Conservation (phyloP, 2,329 filamentous ascomycete genomes). For the Venturia carpophila region DNA sequence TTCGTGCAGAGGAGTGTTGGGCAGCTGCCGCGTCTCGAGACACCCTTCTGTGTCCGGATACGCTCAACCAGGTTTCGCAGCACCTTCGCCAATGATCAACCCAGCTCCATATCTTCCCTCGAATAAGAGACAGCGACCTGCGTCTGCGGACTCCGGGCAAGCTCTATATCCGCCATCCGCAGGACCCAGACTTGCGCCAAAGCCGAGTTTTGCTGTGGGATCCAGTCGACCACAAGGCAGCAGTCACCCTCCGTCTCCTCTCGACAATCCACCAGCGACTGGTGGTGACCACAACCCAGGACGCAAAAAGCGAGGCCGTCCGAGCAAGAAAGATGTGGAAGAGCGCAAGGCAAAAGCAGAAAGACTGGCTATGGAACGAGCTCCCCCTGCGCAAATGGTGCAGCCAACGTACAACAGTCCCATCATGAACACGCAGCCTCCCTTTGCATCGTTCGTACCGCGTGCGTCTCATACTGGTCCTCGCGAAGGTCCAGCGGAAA, state of each 20-base stretch:
- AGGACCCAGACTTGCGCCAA: conserved; percentile 13
- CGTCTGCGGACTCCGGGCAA: not conserved
- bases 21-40: not conserved
- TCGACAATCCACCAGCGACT: conserved; percentile 10
- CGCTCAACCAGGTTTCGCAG: conserved; percentile 2
- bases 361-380: not conserved
- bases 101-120: not conserved
- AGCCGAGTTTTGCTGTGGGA: conserved; percentile 1
- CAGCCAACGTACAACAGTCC: conserved; percentile 3
- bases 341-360: conserved; percentile 8
- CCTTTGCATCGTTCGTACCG: not conserved
- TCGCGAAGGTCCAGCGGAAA: not conserved
- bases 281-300: conserved; percentile 6
- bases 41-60: not conserved
- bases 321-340: conserved; percentile 18
- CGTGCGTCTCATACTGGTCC: not conserved
- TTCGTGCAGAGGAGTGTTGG: not conserved
- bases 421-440: not conserved
- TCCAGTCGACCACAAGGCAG: not conserved
- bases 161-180: not conserved
- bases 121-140: conserved; percentile 13
- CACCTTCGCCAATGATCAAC: conserved; percentile 11
- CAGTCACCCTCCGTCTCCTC: conserved; percentile 10
- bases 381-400: not conserved
- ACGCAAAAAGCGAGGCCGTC: conserved; percentile 18